Conservation (phyloP, 192 early-diverging fungal genomes). For the Dispira simplex region DNA sequence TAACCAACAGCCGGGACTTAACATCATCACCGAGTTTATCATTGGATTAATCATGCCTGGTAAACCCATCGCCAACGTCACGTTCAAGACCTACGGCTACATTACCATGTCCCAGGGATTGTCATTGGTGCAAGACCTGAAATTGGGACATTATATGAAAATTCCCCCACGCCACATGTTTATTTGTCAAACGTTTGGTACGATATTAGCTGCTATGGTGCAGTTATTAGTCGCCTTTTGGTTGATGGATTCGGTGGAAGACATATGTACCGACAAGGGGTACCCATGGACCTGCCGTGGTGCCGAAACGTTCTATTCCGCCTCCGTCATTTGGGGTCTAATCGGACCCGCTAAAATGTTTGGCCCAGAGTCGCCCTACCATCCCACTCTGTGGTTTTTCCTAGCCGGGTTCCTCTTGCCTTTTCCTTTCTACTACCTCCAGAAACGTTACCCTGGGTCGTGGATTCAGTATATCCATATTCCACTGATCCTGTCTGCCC, state of each 20-base stretch:
- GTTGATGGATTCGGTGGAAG: slow-evolving; percentile 37
- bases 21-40: slow-evolving; percentile 77
- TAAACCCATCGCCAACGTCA: slow-evolving; percentile 64
- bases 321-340: slow-evolving; percentile 67
- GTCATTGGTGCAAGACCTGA: slow-evolving; percentile 44
- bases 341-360: slow-evolving; percentile 58
- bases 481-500: slow-evolving; percentile 46
- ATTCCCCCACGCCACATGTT: slow-evolving; percentile 70
- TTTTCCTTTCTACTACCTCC: slow-evolving; percentile 47
- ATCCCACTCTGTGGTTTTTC: slow-evolving; percentile 27
- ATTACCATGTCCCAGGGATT: slow-evolving; percentile 69
- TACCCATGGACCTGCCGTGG: slow-evolving; percentile 49
- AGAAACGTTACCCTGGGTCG: slow-evolving; percentile 37
- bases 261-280: slow-evolving; percentile 36
- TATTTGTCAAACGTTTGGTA: slow-evolving; percentile 58
- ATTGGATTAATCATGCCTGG: slow-evolving; percentile 70
- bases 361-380: slow-evolving; percentile 40
- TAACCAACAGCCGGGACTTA: slow-evolving; percentile 58
- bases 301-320: slow-evolving; percentile 46
- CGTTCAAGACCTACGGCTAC: slow-evolving; percentile 76
- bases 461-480: slow-evolving; percentile 56
- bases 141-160: slow-evolving; percentile 71
- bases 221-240: slow-evolving; percentile 53
- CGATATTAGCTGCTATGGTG: slow-evolving; percentile 48
- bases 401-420: slow-evolving; percentile 53